phyloP scores from a whole-genome alignment of 768 basidiomycete species.

The Rhizopogon rudus region DNA sequence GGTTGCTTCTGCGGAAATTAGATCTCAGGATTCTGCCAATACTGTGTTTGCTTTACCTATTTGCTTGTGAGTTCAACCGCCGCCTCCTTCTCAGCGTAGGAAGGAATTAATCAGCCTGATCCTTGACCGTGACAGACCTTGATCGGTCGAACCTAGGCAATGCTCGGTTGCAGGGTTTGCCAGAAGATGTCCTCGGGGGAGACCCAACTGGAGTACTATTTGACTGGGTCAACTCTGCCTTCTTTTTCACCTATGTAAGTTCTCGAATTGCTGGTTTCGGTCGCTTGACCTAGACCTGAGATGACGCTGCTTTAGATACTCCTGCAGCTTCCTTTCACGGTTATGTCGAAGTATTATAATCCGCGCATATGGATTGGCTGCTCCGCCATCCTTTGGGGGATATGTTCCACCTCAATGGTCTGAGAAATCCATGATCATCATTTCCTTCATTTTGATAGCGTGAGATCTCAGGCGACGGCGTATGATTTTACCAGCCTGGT shows the following conservation, averaged over 20 bases:
- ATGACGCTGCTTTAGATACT: conserved; percentile 44
- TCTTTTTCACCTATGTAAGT: conserved; percentile 76
- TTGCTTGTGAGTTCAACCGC: conserved; percentile 54
- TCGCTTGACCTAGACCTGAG: not conserved
- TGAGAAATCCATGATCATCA: conserved; percentile 1
- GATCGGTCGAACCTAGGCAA: conserved; percentile 80
- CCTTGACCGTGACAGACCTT: conserved; percentile 32
- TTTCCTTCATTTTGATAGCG: not conserved
- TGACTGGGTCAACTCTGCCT: conserved; percentile 73
- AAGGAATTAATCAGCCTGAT: not conserved
- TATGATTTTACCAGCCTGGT: conserved; percentile 24
- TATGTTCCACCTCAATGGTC: conserved; percentile 70
- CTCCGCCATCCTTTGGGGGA: conserved; percentile 68
- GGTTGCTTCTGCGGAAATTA: conserved; percentile 54
- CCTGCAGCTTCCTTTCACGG: conserved; percentile 63
- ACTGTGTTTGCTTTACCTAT: conserved; percentile 68
- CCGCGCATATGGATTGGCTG: conserved; percentile 70
- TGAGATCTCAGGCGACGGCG: conserved; percentile 16
- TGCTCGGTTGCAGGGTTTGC: conserved; percentile 68
- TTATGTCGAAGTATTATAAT: conserved; percentile 61
- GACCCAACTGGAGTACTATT: conserved; percentile 67
- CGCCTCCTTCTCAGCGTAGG: not conserved
- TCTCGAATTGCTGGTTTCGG: not conserved
- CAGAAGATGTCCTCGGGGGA: conserved; percentile 58
- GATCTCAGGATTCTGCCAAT: conserved; percentile 68